These are phyloP conservation scores for Calonectria fujianensis DNA, from an alignment of 2,329 filamentous ascomycete genomes.

Conservation along the genomic window DNA sequence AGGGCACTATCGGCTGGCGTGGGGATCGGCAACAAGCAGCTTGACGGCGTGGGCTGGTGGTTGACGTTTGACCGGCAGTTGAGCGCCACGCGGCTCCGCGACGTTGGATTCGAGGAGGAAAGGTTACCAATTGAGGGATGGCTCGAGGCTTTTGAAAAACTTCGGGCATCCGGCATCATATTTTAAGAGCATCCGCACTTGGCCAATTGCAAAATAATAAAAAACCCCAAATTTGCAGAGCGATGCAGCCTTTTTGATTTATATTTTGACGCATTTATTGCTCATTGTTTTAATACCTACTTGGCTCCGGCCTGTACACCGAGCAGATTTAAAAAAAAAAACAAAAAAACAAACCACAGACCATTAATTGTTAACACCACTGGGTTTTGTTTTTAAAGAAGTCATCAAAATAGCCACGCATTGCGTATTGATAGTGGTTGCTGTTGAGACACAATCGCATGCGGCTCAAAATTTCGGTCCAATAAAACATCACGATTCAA, in stretches of 20 bases:
- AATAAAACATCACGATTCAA: background rate
- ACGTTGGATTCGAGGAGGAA: constrained; percentile 63
- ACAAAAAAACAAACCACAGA: background rate
- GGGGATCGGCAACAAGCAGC: constrained; percentile 60
- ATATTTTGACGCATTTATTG: too few species aligned
- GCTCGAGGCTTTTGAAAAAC: constrained; percentile 65
- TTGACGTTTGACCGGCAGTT: constrained; percentile 69
- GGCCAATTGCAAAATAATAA: background rate
- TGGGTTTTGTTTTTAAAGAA: background rate
- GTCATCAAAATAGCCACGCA: background rate
- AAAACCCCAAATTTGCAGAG: background rate
- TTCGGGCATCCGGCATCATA: constrained; percentile 60
- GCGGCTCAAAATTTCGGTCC: constrained; percentile 4
- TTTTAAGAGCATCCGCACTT: background rate
- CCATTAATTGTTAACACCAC: background rate
- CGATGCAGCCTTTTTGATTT: too few species aligned
- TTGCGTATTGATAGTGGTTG: background rate
- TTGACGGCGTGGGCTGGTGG: constrained; percentile 67
- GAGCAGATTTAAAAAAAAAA: background rate
- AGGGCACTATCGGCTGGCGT: constrained; percentile 59
- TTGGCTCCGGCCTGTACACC: background rate
- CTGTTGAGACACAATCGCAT: background rate
- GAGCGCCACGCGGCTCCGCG: constrained; percentile 63
- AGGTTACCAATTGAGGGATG: constrained; percentile 62
- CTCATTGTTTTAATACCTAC: too few species aligned